Conservation (phyloP, 176 grass and related monocot genomes). For the Paspalum vaginatum region DNA sequence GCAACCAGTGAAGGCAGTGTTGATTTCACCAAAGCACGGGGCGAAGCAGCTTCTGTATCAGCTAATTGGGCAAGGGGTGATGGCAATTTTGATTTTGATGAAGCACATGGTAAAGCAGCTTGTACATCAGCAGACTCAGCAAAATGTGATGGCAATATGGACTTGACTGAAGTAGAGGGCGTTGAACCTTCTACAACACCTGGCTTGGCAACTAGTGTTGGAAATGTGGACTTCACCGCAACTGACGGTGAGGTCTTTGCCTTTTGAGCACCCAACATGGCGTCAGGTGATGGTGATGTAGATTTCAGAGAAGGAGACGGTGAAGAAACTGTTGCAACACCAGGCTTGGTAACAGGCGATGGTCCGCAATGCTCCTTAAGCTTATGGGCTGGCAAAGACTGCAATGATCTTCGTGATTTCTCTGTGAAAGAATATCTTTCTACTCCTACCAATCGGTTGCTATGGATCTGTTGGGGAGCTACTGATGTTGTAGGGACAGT, state of each 20-base stretch:
- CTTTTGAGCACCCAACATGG: background rate
- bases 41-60: background rate
- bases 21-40: background rate
- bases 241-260: too few species aligned
- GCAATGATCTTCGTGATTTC: background rate
- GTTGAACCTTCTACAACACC: background rate
- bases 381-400: slow-evolving; percentile 9
- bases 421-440: background rate
- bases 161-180: background rate
- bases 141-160: background rate
- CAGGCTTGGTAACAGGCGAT: background rate
- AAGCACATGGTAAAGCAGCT: background rate
- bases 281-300: background rate
- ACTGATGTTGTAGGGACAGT: background rate
- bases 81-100: background rate
- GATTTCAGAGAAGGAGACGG: background rate
- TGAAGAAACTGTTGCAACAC: background rate
- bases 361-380: background rate
- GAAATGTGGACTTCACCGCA: background rate
- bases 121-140: background rate
- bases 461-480: background rate
- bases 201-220: background rate
- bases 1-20: background rate
- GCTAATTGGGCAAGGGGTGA: background rate
- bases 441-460: slow-evolving; percentile 6